Evolutionary conservation across 2,329 filamentous ascomycete species (phyloP).

Genomic region (Epicoccum nigrum): DNA sequence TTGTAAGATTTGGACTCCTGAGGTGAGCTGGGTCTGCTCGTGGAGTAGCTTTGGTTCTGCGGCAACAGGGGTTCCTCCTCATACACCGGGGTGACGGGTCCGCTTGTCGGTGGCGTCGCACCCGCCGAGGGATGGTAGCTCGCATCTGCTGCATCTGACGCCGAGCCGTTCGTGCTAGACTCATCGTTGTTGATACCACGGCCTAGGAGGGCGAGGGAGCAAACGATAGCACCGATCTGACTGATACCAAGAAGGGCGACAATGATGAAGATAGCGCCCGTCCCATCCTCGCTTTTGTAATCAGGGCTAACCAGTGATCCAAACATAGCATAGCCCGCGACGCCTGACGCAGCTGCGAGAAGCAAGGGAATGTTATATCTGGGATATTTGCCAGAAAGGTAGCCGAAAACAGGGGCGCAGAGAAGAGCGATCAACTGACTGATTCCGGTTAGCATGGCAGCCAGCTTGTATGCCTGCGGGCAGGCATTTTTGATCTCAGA

Average conservation of each 20-base stretch:
- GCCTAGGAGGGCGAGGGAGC: constrained; percentile 86
- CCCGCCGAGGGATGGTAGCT: constrained; percentile 41
- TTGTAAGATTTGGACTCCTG: constrained; percentile 45
- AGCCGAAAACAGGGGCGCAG: constrained; percentile 86
- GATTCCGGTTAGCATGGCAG: constrained; percentile 84
- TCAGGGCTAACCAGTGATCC: constrained; percentile 80
- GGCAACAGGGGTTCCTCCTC: constrained; percentile 40
- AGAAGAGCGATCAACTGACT: constrained; percentile 87
- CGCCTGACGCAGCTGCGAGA: constrained; percentile 72
- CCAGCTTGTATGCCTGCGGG: constrained; percentile 82
- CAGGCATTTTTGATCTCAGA: constrained; percentile 83
- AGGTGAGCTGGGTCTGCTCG: constrained; percentile 16
- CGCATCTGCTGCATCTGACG: constrained; percentile 17
- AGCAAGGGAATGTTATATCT: constrained; percentile 76
- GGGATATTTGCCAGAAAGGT: constrained; percentile 70
- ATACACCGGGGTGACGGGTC: constrained; percentile 33
- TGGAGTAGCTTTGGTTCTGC: constrained; percentile 21
- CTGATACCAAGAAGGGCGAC: constrained; percentile 85
- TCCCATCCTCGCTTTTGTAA: constrained; percentile 71
- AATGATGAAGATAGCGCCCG: constrained; percentile 72
- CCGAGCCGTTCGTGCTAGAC: constrained; percentile 13
- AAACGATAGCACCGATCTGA: constrained; percentile 96
- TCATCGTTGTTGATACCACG: constrained; percentile 71
- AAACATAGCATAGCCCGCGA: constrained; percentile 78
- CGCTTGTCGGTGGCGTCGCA: constrained; percentile 41